Percentiles rank a stretch among this genome's conserved stretches.
Evolutionary conservation across 176 grass and related monocot species (phyloP).

Genomic region (Eleusine indica): DNA sequence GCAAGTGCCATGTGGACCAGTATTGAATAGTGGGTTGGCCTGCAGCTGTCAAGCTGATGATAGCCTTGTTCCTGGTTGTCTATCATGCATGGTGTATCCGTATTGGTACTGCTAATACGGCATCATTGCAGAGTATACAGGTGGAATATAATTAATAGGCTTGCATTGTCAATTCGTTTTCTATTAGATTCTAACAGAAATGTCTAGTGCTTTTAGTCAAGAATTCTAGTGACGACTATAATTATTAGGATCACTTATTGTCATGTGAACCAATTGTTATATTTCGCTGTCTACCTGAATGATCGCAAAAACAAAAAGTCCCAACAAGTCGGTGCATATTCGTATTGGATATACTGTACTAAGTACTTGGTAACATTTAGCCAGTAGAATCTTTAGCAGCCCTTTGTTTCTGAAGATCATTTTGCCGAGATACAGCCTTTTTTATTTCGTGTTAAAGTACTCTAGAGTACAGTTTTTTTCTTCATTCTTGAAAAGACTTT

Average conservation of each 20-base stretch:
- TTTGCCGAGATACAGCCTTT: neutral
- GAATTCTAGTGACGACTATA: slow-evolving; percentile 16
- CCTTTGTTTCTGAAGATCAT: neutral
- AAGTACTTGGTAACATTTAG: neutral
- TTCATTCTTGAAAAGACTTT: neutral
- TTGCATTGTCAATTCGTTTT: slow-evolving; percentile 11
- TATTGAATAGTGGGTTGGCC: slow-evolving; percentile 56
- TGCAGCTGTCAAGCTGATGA: slow-evolving; percentile 53
- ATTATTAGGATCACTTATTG: slow-evolving; percentile 30
- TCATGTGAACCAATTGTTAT: neutral
- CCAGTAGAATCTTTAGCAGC: neutral
- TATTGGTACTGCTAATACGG: slow-evolving; percentile 39
- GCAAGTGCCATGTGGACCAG: slow-evolving; percentile 53
- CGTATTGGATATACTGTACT: neutral
- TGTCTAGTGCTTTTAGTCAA: slow-evolving; percentile 16
- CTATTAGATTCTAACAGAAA: slow-evolving; percentile 32
- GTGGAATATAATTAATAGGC: slow-evolving; percentile 22
- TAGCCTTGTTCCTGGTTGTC: slow-evolving; percentile 36
- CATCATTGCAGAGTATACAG: slow-evolving; percentile 44
- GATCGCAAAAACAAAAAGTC: neutral
- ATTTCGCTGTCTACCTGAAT: neutral
- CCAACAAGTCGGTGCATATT: neutral
- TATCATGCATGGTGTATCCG: slow-evolving; percentile 31
- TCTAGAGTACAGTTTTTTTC: neutral
- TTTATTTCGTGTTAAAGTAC: neutral